A percentile compares a stretch with the other conserved stretches of the same genome.
Evolutionary conservation across 495 filamentous ascomycete genomes (phyloP).

Genomic region (Daldinia decipiens): DNA sequence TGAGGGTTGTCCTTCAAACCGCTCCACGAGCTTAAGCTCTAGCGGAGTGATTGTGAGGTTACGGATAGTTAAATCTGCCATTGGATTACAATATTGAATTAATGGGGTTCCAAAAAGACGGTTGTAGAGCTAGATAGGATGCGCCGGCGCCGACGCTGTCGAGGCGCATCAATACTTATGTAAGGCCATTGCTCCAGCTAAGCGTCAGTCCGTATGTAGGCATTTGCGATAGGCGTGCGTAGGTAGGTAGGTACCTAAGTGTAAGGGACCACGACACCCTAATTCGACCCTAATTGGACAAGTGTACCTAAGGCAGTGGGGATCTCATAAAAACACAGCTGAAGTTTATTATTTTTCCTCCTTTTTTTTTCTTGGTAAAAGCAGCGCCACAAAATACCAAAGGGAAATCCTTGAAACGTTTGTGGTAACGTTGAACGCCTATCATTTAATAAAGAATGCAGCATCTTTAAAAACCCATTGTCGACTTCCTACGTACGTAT

Average conservation of each 20-base stretch:
- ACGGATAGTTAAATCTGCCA: constrained; percentile 75
- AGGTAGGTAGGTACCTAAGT: no score
- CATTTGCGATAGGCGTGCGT: constrained; percentile 22
- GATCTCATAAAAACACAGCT: constrained; percentile 17
- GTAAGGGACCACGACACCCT: background rate
- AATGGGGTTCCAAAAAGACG: constrained; percentile 20
- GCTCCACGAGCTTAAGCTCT: constrained; percentile 78
- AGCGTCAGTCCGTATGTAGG: constrained; percentile 10
- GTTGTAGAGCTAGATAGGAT: constrained; percentile 8
- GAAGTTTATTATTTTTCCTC: constrained; percentile 10
- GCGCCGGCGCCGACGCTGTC: constrained; percentile 27
- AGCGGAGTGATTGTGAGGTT: constrained; percentile 83
- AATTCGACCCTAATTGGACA: background rate
- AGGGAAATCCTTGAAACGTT: background rate
- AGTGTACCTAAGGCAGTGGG: constrained; percentile 35
- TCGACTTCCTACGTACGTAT: background rate
- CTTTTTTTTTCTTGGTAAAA: constrained; percentile 2
- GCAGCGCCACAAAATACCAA: constrained; percentile 4
- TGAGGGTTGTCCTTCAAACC: constrained; percentile 64
- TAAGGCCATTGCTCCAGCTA: constrained; percentile 26
- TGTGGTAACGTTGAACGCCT: background rate
- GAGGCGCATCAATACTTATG: constrained; percentile 18
- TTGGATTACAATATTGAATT: constrained; percentile 19
- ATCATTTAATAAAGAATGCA: background rate
- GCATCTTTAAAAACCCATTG: background rate